A percentile compares a stretch with the other conserved stretches of the same genome.
Conservation (phyloP, 2,329 filamentous ascomycete genomes). For the Colletotrichum navitas region DNA sequence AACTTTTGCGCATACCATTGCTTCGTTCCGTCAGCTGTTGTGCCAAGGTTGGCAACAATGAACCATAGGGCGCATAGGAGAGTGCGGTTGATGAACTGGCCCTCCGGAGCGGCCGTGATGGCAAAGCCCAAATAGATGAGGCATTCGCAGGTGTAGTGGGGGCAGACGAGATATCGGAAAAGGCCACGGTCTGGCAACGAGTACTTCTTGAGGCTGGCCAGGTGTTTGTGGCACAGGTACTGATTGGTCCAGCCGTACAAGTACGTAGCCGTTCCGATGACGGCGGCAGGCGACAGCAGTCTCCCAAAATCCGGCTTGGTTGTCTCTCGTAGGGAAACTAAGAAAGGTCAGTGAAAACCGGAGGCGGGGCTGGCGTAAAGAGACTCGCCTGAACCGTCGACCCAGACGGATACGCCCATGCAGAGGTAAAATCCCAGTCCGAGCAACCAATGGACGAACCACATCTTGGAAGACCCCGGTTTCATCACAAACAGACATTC, state of each 20-base stretch:
- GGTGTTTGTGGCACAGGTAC: slow-evolving; percentile 77
- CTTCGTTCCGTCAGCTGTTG: slow-evolving; percentile 83
- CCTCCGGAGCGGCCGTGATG: slow-evolving; percentile 77
- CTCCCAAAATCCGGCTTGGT: not conserved
- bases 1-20: slow-evolving; percentile 85
- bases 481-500: slow-evolving; percentile 78
- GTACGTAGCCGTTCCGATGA: slow-evolving; percentile 73
- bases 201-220: slow-evolving; percentile 83
- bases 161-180: slow-evolving; percentile 81
- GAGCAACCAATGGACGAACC: slow-evolving; percentile 83
- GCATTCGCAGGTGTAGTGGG: slow-evolving; percentile 93
- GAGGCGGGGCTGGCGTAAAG: not conserved
- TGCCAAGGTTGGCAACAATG: slow-evolving; percentile 81
- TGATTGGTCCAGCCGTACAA: slow-evolving; percentile 79
- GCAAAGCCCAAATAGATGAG: slow-evolving; percentile 85
- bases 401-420: slow-evolving; percentile 83
- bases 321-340: slow-evolving; percentile 13
- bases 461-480: slow-evolving; percentile 83
- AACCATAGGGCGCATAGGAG: slow-evolving; percentile 78
- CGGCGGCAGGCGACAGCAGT: slow-evolving; percentile 52
- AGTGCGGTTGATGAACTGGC: slow-evolving; percentile 77
- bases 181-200: slow-evolving; percentile 79
- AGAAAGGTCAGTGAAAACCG: slow-evolving; percentile 8
- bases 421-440: slow-evolving; percentile 82
- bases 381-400: slow-evolving; percentile 79